A percentile compares a stretch with the other conserved stretches of the same genome.
Evolutionary conservation across 768 basidiomycete species (phyloP).

Genomic region (Suillus lakei): DNA sequence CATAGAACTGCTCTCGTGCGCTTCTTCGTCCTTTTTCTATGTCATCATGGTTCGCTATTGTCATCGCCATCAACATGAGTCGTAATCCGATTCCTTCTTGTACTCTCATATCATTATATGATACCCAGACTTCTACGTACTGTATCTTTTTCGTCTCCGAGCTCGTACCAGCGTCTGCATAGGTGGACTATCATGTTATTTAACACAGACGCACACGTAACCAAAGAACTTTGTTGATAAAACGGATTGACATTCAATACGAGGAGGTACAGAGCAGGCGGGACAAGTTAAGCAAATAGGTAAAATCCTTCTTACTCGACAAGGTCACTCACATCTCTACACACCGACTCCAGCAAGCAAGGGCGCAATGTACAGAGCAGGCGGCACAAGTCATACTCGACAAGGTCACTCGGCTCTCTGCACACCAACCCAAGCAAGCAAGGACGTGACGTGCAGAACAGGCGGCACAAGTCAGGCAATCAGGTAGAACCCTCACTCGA

Average conservation of each 20-base stretch:
- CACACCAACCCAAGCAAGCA: not conserved
- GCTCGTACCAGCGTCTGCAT: not conserved
- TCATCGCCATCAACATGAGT: constrained; percentile 16
- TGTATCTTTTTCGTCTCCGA: constrained; percentile 1
- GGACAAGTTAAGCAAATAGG: too few relatives aligned
- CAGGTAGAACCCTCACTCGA: too few relatives aligned
- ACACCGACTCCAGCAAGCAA: not conserved
- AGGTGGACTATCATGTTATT: not conserved
- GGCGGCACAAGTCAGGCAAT: too few relatives aligned
- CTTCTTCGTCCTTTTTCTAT: constrained; percentile 8
- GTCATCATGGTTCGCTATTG: constrained; percentile 19
- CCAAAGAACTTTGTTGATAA: not conserved
- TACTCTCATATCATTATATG: constrained; percentile 23
- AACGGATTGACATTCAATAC: not conserved
- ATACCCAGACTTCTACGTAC: constrained; percentile 29
- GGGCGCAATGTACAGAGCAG: too few relatives aligned
- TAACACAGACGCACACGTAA: not conserved
- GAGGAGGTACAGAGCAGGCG: too few relatives aligned
- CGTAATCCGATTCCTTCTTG: constrained; percentile 13
- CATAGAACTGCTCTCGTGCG: constrained; percentile 14
- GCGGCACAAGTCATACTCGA: too few relatives aligned
- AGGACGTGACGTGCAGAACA: not conserved
- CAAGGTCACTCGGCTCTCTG: not conserved
- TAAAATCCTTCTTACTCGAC: too few relatives aligned
- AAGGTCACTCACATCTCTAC: not conserved